Percentiles rank a stretch among this genome's conserved stretches.
These are phyloP conservation scores for Alopecurus myosuroides DNA, from an alignment of 176 grass and related monocot genomes.

Conservation along the genomic window DNA sequence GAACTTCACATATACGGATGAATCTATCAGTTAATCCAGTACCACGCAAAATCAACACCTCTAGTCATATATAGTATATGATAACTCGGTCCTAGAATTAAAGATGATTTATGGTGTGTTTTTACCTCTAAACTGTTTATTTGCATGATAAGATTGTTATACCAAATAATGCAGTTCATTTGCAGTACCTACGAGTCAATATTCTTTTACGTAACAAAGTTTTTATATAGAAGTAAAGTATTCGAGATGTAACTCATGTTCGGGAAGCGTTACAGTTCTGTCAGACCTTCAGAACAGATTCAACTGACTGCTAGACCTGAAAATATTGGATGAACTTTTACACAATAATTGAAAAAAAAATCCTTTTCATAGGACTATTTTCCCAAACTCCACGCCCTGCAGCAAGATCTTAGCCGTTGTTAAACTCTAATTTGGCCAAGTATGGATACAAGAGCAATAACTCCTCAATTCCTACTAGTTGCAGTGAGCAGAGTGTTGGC, in stretches of 20 bases:
- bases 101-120: not conserved
- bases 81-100: not conserved
- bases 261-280: conserved; percentile 11
- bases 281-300: conserved; percentile 56
- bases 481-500: too few relatives aligned
- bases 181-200: not conserved
- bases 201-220: not conserved
- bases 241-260: not conserved
- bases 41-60: not conserved
- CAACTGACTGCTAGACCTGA: not conserved
- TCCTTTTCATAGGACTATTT: conserved; percentile 56
- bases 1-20: too few relatives aligned
- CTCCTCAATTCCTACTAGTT: conserved; percentile 52
- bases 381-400: conserved; percentile 81
- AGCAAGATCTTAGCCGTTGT: conserved; percentile 56
- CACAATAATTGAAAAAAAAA: conserved; percentile 24
- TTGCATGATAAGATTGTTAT: not conserved
- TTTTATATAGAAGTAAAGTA: not conserved
- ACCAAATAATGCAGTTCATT: not conserved
- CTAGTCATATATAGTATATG: not conserved
- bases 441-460: conserved; percentile 55
- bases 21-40: too few relatives aligned
- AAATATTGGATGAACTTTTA: not conserved
- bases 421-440: conserved; percentile 70
- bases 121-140: not conserved